Conservation (phyloP, 495 filamentous ascomycete genomes). For the Physcia stellaris region DNA sequence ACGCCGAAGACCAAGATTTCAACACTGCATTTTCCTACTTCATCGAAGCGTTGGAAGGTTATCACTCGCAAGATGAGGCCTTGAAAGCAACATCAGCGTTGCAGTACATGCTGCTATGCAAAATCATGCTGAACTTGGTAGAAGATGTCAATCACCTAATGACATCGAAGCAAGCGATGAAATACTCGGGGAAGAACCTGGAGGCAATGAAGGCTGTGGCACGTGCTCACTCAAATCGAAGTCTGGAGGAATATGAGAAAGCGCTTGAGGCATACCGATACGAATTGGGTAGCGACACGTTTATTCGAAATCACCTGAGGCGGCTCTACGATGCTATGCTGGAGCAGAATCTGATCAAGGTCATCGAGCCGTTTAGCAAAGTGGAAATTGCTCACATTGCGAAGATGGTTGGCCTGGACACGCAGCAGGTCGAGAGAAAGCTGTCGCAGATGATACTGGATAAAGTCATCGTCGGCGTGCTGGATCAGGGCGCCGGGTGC, state of each 20-base stretch:
- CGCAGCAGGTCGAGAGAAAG: conserved; percentile 93
- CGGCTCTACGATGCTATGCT: conserved; percentile 95
- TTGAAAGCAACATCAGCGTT: conserved; percentile 77
- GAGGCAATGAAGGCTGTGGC: conserved; percentile 99
- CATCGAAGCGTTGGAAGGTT: conserved; percentile 95
- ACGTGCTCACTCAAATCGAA: conserved; percentile 84
- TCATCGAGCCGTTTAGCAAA: conserved; percentile 94
- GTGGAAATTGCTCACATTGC: conserved; percentile 96
- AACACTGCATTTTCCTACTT: conserved; percentile 98
- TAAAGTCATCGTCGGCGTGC: conserved; percentile 92
- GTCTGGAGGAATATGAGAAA: conserved; percentile 89
- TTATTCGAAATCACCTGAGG: conserved; percentile 89
- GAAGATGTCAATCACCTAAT: conserved; percentile 92
- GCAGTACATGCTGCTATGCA: conserved; percentile 99
- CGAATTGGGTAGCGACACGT: conserved; percentile 82
- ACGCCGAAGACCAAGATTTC: conserved; percentile 97
- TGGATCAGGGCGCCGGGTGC: conserved; percentile 96
- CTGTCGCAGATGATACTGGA: conserved; percentile 98
- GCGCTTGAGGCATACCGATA: conserved; percentile 78
- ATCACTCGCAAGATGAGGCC: conserved; percentile 80
- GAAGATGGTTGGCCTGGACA: conserved; percentile 92
- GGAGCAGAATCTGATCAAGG: conserved; percentile 97
- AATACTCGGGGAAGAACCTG: conserved; percentile 85
- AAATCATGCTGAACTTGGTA: conserved; percentile 95
- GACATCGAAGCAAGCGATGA: conserved; percentile 85